Evolutionary conservation across 2,329 filamentous ascomycete genomes (phyloP).

Genomic region (Microsporum audouinii): DNA sequence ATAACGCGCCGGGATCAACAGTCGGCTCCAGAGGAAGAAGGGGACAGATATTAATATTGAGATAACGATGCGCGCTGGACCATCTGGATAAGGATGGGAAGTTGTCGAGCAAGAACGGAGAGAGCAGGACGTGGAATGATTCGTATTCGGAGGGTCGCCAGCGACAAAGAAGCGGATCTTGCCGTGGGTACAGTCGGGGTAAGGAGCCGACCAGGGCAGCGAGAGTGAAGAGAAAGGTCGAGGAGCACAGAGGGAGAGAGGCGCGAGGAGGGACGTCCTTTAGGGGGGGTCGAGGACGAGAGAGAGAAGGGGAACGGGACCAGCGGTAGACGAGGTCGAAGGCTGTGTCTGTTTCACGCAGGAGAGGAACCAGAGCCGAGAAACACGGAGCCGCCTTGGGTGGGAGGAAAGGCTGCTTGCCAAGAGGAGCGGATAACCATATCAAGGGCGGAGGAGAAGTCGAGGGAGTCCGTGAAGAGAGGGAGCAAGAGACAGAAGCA

Average conservation of each 20-base stretch:
- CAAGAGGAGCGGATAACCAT: background rate
- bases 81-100: background rate
- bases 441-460: conserved; percentile 13
- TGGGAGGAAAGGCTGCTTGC: conserved; percentile 7
- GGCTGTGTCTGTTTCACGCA: background rate
- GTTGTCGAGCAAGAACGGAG: background rate
- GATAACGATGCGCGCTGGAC: background rate
- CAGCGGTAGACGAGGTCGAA: background rate
- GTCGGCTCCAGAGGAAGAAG: background rate
- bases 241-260: background rate
- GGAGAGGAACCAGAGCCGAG: background rate
- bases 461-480: conserved; percentile 9
- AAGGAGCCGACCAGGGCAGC: conserved; percentile 13
- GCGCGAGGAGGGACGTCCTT: background rate
- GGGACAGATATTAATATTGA: background rate
- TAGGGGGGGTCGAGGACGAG: background rate
- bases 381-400: conserved; percentile 12
- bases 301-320: background rate
- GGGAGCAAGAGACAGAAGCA: background rate
- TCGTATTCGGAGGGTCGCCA: background rate
- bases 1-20: background rate
- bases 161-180: conserved; percentile 5
- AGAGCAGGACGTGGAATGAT: background rate
- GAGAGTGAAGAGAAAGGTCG: no score
- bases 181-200: conserved; percentile 6